These are phyloP conservation scores for Tricholomella constricta DNA, from an alignment of 768 basidiomycete genomes.

Conservation along the genomic window DNA sequence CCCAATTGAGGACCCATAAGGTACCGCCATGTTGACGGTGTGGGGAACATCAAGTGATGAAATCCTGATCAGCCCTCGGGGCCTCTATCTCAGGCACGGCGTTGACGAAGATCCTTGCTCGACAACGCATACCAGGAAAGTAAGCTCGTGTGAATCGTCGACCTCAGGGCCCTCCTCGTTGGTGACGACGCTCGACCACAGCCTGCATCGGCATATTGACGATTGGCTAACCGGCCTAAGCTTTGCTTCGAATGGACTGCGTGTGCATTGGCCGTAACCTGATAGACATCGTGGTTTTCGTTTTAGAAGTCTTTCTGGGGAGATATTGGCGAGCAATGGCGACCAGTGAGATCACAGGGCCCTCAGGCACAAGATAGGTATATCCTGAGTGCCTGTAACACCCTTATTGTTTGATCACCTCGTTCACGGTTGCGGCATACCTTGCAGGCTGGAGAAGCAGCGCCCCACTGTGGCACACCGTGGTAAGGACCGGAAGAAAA, in stretches of 20 bases:
- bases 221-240: no score
- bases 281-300: neutral
- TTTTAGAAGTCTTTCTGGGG: no score
- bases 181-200: no score
- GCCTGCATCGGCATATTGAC: no score
- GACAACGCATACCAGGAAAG: neutral
- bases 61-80: neutral
- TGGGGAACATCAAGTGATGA: neutral
- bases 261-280: neutral
- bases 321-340: no score
- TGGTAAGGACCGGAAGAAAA: neutral
- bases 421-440: neutral
- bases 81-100: conserved; percentile 1
- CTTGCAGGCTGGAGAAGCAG: neutral
- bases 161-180: no score
- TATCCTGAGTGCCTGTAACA: no score
- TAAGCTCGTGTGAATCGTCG: neutral
- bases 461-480: neutral
- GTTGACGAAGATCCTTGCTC: neutral
- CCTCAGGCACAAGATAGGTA: no score
- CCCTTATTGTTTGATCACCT: no score
- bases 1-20: no score
- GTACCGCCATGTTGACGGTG: neutral
- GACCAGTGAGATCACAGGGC: no score
- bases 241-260: no score